Conservation (phyloP, 768 basidiomycete species). For the Scleroderma bovista region DNA sequence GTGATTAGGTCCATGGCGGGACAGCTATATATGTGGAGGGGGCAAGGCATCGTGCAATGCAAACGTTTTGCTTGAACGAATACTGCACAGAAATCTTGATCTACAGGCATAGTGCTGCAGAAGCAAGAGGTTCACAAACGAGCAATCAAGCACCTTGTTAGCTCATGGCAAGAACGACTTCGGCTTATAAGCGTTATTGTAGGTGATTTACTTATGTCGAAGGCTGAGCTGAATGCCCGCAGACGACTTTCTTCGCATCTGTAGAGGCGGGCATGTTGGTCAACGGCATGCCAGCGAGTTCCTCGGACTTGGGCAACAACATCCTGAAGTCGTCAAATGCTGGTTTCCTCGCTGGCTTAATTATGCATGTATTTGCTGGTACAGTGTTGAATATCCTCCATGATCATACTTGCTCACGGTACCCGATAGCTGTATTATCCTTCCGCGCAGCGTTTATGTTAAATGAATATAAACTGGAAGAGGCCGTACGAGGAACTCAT, state of each 20-base stretch:
- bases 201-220: slow-evolving; percentile 14
- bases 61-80: no score
- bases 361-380: slow-evolving; percentile 50
- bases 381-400: slow-evolving; percentile 9
- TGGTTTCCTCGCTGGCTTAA: slow-evolving; percentile 42
- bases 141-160: slow-evolving; percentile 45
- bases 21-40: no score
- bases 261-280: slow-evolving; percentile 49
- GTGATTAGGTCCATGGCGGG: no score
- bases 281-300: slow-evolving; percentile 31
- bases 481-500: slow-evolving; percentile 45
- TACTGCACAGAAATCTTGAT: no score
- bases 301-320: slow-evolving; percentile 4
- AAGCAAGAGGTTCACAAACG: slow-evolving; percentile 41
- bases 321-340: slow-evolving; percentile 39
- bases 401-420: not conserved
- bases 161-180: slow-evolving; percentile 57
- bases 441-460: slow-evolving; percentile 55
- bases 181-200: slow-evolving; percentile 58
- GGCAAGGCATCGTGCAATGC: no score
- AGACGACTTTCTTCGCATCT: slow-evolving; percentile 62
- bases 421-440: slow-evolving; percentile 33
- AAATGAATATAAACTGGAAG: slow-evolving; percentile 47
- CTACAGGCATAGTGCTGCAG: not conserved
- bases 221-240: not conserved